Conservation (phyloP, 2,329 filamentous ascomycete genomes). For the Cladosporium sp. region DNA sequence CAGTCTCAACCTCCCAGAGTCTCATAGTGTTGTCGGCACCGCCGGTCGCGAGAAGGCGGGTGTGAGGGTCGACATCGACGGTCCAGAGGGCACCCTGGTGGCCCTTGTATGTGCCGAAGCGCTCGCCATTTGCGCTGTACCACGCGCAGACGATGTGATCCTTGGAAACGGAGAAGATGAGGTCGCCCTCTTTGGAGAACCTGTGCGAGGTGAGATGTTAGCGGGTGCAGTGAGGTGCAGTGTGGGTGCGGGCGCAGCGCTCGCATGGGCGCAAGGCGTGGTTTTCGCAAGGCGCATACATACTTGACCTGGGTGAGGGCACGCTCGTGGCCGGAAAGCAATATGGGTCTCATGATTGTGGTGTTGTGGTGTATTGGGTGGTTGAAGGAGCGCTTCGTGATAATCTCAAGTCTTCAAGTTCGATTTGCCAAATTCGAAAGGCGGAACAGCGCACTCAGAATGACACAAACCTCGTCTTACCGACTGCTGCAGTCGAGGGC, state of each 20-base stretch:
- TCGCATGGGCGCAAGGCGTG: background rate
- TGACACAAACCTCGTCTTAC: background rate
- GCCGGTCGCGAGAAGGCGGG: slow-evolving; percentile 85
- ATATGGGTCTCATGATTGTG: slow-evolving; percentile 85
- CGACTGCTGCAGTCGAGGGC: too few species aligned
- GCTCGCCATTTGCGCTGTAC: slow-evolving; percentile 97
- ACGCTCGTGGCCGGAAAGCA: slow-evolving; percentile 79
- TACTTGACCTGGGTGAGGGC: slow-evolving; percentile 30
- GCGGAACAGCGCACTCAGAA: slow-evolving; percentile 1
- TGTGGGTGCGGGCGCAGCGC: background rate
- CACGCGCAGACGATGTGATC: slow-evolving; percentile 96
- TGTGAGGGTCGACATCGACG: slow-evolving; percentile 90
- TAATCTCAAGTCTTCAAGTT: slow-evolving; percentile 3
- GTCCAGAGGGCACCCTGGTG: slow-evolving; percentile 99
- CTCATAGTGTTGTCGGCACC: slow-evolving; percentile 98
- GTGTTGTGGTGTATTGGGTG: slow-evolving; percentile 19
- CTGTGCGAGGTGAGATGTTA: slow-evolving; percentile 39
- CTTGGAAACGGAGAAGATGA: slow-evolving; percentile 93
- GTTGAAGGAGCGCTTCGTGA: background rate
- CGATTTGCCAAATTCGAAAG: background rate
- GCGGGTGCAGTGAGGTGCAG: background rate
- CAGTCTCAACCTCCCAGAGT: slow-evolving; percentile 92
- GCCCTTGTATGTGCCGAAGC: slow-evolving; percentile 91
- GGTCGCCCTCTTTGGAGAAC: slow-evolving; percentile 91
- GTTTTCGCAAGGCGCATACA: background rate